These are phyloP conservation scores for Zoysia matrella DNA, from an alignment of 202 grass and related monocot genomes.

Conservation along the genomic window DNA sequence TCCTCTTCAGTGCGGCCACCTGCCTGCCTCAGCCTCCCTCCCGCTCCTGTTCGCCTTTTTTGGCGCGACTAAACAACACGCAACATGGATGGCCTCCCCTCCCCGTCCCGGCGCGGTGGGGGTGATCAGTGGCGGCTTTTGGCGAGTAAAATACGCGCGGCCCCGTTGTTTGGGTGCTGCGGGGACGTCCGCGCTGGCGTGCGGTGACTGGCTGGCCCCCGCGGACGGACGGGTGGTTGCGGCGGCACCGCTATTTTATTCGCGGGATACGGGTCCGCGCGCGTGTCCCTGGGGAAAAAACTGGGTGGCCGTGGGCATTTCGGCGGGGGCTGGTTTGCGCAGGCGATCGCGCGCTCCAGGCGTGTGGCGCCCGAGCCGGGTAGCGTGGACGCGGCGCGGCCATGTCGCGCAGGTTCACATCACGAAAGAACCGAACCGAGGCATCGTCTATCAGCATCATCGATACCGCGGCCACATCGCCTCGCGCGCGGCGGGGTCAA, in stretches of 20 bases:
- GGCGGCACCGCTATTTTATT: no score
- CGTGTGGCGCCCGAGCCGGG: conserved; percentile 12
- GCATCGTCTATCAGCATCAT: background rate
- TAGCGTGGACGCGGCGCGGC: conserved; percentile 2
- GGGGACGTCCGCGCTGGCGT: background rate
- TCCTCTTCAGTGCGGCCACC: background rate
- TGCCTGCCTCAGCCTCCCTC: background rate
- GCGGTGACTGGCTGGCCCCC: background rate
- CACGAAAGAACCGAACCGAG: background rate
- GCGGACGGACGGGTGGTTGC: background rate
- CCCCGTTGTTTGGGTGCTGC: background rate
- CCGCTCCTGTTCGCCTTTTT: background rate
- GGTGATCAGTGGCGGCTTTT: background rate
- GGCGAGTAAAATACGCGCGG: conserved; percentile 20
- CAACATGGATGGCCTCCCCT: background rate
- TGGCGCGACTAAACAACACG: conserved; percentile 46
- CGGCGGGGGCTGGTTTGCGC: no score
- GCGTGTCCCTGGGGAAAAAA: background rate
- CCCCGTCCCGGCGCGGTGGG: background rate
- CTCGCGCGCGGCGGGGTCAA: background rate
- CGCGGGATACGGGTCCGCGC: background rate
- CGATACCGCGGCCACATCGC: background rate
- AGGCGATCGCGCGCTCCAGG: no score
- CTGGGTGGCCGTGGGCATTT: no score
- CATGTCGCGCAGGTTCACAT: background rate